Evolutionary conservation across 2,329 filamentous ascomycete genomes (phyloP).

Genomic region (Fusarium torreyae): DNA sequence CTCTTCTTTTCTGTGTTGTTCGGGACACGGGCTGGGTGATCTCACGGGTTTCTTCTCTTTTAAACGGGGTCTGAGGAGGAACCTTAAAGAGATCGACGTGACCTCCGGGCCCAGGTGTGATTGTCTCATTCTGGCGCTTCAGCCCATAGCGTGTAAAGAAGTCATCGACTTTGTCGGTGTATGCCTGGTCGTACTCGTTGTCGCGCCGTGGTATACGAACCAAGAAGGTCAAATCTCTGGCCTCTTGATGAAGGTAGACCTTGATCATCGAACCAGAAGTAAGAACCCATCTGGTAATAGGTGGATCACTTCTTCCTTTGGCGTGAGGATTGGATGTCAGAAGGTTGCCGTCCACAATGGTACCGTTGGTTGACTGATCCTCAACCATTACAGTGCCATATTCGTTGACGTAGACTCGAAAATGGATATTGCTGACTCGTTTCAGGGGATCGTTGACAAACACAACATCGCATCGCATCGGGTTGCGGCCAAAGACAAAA

Average conservation of each 20-base stretch:
- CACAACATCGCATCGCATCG: slow-evolving; percentile 78
- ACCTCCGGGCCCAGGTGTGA: slow-evolving; percentile 64
- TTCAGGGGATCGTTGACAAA: slow-evolving; percentile 76
- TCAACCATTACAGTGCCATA: slow-evolving; percentile 91
- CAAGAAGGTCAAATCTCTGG: slow-evolving; percentile 80
- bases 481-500: slow-evolving; percentile 89
- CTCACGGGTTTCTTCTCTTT: slow-evolving; percentile 43
- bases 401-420: slow-evolving; percentile 92
- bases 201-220: slow-evolving; percentile 87
- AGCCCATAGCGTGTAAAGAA: slow-evolving; percentile 69
- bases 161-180: slow-evolving; percentile 76
- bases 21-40: slow-evolving; percentile 25
- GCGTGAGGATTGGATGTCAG: slow-evolving; percentile 64
- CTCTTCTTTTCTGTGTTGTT: slow-evolving; percentile 47
- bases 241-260: slow-evolving; percentile 70
- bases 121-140: slow-evolving; percentile 59
- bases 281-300: slow-evolving; percentile 70
- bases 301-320: slow-evolving; percentile 55
- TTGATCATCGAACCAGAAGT: slow-evolving; percentile 80
- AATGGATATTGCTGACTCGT: slow-evolving; percentile 94
- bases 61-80: slow-evolving; percentile 43
- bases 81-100: slow-evolving; percentile 58
- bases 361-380: slow-evolving; percentile 96
- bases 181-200: slow-evolving; percentile 74
- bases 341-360: slow-evolving; percentile 82